Evolutionary conservation across 2,329 filamentous ascomycete species (phyloP).

Genomic region (Hypoxylon sp.): DNA sequence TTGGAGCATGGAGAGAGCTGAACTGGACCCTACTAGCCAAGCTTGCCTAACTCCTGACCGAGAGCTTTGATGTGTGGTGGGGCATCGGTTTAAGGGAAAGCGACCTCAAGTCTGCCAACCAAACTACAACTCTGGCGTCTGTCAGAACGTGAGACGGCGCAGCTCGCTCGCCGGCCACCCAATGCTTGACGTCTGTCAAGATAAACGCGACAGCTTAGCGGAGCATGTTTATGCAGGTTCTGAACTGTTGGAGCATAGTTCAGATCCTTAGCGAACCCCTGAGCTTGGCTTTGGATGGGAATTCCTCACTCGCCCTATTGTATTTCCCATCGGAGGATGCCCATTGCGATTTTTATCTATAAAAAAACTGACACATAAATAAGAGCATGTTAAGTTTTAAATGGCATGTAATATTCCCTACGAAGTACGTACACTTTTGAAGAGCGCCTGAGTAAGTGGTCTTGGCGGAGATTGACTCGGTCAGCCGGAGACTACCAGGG

Average conservation of each 20-base stretch:
- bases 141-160: conserved; percentile 14
- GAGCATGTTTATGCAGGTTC: background rate
- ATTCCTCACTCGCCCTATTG: background rate
- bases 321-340: background rate
- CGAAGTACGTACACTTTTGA: background rate
- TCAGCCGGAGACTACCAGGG: conserved; percentile 7
- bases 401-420: background rate
- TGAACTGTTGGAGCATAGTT: background rate
- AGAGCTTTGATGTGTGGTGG: conserved; percentile 30
- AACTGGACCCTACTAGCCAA: conserved; percentile 11
- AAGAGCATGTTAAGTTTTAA: background rate
- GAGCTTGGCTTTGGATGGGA: background rate
- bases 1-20: conserved; percentile 4
- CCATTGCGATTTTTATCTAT: background rate
- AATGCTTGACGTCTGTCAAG: conserved; percentile 1
- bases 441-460: background rate
- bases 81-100: conserved; percentile 28
- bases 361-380: background rate
- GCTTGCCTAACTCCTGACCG: conserved; percentile 21
- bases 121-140: conserved; percentile 8
- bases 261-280: background rate
- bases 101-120: conserved; percentile 8
- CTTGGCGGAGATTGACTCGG: conserved; percentile 21
- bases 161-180: background rate
- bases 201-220: background rate